Base-by-base conservation (phyloP, 495 filamentous ascomycete genomes). In the Aspergillus hancockii region DNA sequence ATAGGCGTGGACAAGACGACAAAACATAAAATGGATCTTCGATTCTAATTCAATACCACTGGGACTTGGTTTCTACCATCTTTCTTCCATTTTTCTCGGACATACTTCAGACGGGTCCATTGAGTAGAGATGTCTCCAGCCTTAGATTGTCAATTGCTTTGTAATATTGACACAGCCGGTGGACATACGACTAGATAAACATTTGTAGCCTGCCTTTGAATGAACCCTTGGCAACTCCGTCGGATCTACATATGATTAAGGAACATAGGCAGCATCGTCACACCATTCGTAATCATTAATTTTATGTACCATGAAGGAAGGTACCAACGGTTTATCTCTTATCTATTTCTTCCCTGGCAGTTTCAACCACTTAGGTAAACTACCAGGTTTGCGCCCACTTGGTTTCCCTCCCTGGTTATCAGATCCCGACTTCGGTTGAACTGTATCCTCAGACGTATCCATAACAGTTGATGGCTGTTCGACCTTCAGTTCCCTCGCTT, bases 331-430 rank as follows among this genome's bases (percentile, higher is more conserved):
- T 19, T 3, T 14, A 34, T 32, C 49, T 32, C 22, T 19, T 22
- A 50, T 50, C 67, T 60, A 83, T 72, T 83, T 83, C 75, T 84
- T 85, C 47, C 78, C 83, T 6, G 81, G 81, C 52, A 87, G 67
- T 65, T 90, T 90, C 23, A 91, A 71, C 84, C 88, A 90, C 71
- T 89, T 91, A 3, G 88, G 84, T 57, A 90, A 71, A 43, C 64
- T 67, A 16, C 77, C 73, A 62, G 67, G 63, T 70, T 82, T 76
- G 22, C 73, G 62, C 77, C 85, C 61, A 60, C 74, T 81, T 23
- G 71, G 72, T 54, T 81, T 76, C 32, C 63, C 63, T 60, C 69
- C 49, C 49, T 54, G 60, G 57, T 63, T 55, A 66, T 71, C 63
- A 73, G 55, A 61, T 65, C 63, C 38, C 43, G 59, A 59, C 60